These are phyloP conservation scores for Trypanosoma cruzi DNA, from an alignment of 208 protist species.

Conservation along the genomic window DNA sequence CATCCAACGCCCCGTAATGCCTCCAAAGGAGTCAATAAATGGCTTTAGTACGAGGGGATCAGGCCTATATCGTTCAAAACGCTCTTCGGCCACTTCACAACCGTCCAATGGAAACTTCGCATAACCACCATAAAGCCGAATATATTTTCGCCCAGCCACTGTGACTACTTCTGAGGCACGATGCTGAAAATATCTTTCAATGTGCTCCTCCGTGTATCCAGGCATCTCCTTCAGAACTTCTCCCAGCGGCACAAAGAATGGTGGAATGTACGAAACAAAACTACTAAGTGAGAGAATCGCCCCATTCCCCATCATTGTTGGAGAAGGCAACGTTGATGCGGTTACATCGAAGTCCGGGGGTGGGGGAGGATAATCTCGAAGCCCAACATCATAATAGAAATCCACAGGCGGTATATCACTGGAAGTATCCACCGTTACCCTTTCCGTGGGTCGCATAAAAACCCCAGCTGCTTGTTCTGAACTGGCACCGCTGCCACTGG, in stretches of 20 bases:
- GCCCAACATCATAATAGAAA: conserved; percentile 85
- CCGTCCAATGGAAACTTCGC: conserved; percentile 58
- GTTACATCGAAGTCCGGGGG: conserved; percentile 78
- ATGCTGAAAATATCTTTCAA: conserved; percentile 65
- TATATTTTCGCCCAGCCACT: conserved; percentile 52
- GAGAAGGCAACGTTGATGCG: conserved; percentile 38
- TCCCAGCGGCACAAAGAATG: conserved; percentile 82
- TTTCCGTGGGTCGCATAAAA: conserved; percentile 11
- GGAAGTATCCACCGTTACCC: neutral
- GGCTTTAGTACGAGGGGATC: conserved; percentile 30
- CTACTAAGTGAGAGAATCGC: conserved; percentile 68
- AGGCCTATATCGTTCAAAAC: conserved; percentile 57
- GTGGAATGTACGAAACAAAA: conserved; percentile 82
- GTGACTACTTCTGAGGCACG: conserved; percentile 72
- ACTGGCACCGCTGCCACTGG: neutral
- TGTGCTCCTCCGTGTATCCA: conserved; percentile 88
- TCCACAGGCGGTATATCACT: conserved; percentile 46
- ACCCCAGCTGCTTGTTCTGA: neutral
- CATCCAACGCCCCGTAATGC: conserved; percentile 73
- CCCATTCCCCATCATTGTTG: conserved; percentile 49
- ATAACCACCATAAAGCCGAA: conserved; percentile 81
- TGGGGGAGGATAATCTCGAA: conserved; percentile 62
- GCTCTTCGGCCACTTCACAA: conserved; percentile 59
- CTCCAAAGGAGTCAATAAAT: conserved; percentile 69
- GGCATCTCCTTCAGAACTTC: conserved; percentile 76